These are phyloP conservation scores for Paramarasmius palmivorus DNA, from an alignment of 1,284 basidiomycete genomes.

Conservation along the genomic window DNA sequence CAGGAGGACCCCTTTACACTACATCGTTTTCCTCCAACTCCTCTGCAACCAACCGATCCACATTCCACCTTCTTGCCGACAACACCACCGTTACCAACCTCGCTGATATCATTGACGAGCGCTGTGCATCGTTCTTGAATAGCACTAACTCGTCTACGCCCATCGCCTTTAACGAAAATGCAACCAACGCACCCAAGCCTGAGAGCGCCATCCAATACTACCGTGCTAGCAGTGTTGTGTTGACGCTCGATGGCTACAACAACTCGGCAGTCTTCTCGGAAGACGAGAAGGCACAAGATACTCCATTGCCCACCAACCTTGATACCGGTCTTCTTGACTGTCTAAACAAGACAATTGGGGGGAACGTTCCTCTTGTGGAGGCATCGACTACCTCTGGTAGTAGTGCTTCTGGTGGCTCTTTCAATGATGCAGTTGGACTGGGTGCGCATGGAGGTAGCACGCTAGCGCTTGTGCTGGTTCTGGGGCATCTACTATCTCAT, in stretches of 20 bases:
- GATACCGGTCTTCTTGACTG: slow-evolving; percentile 41
- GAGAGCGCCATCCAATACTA: slow-evolving; percentile 61
- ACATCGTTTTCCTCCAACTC: slow-evolving; percentile 49
- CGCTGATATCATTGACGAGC: slow-evolving; percentile 42
- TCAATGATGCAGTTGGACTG: not conserved
- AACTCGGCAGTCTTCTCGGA: not conserved
- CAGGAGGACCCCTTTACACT: slow-evolving; percentile 55
- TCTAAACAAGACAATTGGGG: slow-evolving; percentile 59
- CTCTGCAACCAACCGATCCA: slow-evolving; percentile 27
- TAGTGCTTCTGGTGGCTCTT: not conserved
- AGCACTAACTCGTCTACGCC: slow-evolving; percentile 2
- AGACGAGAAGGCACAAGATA: not conserved
- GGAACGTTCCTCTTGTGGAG: slow-evolving; percentile 42
- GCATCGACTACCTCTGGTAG: not conserved
- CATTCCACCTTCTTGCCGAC: slow-evolving; percentile 59
- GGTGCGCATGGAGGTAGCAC: no score
- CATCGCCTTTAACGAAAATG: slow-evolving; percentile 12
- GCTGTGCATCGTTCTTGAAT: slow-evolving; percentile 39
- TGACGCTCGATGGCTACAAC: slow-evolving; percentile 36
- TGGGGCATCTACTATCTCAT: no score
- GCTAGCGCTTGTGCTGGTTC: no score
- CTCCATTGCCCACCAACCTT: not conserved
- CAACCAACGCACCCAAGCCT: slow-evolving; percentile 37
- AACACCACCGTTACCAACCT: slow-evolving; percentile 54
- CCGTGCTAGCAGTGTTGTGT: slow-evolving; percentile 53